Evolutionary conservation across 2,329 filamentous ascomycete species (phyloP).

Genomic region (Epichloe typhina): DNA sequence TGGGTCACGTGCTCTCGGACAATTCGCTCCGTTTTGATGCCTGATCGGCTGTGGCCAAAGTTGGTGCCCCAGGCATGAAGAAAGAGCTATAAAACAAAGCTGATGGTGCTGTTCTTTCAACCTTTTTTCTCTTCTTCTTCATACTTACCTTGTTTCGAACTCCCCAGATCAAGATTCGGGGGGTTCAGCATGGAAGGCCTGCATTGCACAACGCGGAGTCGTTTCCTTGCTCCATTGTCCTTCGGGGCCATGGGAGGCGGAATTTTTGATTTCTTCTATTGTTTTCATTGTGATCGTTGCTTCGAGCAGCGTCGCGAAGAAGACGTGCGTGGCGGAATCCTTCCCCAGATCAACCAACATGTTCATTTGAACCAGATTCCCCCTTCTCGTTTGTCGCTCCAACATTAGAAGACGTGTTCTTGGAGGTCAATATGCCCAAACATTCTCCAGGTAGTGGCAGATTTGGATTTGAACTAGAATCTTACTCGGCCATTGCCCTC

Average conservation of each 20-base stretch:
- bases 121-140: slow-evolving; percentile 25
- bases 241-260: slow-evolving; percentile 39
- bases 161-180: slow-evolving; percentile 32
- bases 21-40: slow-evolving; percentile 4
- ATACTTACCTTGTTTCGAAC: slow-evolving; percentile 41
- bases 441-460: fast-evolving
- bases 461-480: too few species aligned
- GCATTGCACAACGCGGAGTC: slow-evolving; percentile 44
- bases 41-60: background rate
- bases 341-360: background rate
- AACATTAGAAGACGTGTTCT: too few species aligned
- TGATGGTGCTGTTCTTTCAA: slow-evolving; percentile 5
- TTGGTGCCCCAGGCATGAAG: slow-evolving; percentile 13
- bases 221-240: slow-evolving; percentile 35
- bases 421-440: fast-evolving
- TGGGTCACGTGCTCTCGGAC: slow-evolving; percentile 16
- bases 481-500: too few species aligned
- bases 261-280: slow-evolving; percentile 36
- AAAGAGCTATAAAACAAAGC: slow-evolving; percentile 21
- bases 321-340: slow-evolving; percentile 14
- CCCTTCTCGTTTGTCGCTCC: background rate
- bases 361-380: too few species aligned
- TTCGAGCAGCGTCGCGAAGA: slow-evolving; percentile 29
- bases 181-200: slow-evolving; percentile 32
- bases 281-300: slow-evolving; percentile 33